Conservation (phyloP, 306 rosid genomes). For the Quillaja saponaria region DNA sequence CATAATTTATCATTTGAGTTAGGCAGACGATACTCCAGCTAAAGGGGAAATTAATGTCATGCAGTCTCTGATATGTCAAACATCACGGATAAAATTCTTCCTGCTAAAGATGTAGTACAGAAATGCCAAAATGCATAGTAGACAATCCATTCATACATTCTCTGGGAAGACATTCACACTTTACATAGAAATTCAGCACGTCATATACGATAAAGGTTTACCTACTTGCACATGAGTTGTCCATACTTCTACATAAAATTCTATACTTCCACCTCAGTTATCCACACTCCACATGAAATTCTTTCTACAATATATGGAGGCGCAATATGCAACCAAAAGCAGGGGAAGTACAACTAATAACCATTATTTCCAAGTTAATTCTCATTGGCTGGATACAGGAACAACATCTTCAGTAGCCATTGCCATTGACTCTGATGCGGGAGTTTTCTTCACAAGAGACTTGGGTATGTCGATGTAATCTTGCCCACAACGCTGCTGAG, state of each 20-base stretch:
- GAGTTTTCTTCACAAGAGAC: conserved; percentile 62
- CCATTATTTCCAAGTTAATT: neutral
- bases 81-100: too few species aligned
- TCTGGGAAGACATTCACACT: conserved; percentile 15
- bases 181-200: conserved; percentile 26
- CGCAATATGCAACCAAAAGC: conserved; percentile 27
- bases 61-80: too few species aligned
- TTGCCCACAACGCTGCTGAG: conserved; percentile 85
- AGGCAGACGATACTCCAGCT: neutral
- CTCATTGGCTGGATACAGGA: conserved; percentile 54
- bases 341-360: neutral
- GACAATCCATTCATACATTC: conserved; percentile 16
- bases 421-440: conserved; percentile 53
- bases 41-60: too few species aligned
- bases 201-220: conserved; percentile 10
- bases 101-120: neutral
- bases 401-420: conserved; percentile 51
- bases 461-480: conserved; percentile 75
- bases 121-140: conserved; percentile 18
- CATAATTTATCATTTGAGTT: neutral
- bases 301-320: conserved; percentile 18
- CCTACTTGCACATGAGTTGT: too few species aligned
- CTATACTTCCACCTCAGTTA: too few species aligned
- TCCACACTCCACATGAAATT: conserved; percentile 23
- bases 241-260: too few species aligned